Evolutionary conservation across 1,139 yeast species (phyloP).

Genomic region (Geotrichum restrictum): DNA sequence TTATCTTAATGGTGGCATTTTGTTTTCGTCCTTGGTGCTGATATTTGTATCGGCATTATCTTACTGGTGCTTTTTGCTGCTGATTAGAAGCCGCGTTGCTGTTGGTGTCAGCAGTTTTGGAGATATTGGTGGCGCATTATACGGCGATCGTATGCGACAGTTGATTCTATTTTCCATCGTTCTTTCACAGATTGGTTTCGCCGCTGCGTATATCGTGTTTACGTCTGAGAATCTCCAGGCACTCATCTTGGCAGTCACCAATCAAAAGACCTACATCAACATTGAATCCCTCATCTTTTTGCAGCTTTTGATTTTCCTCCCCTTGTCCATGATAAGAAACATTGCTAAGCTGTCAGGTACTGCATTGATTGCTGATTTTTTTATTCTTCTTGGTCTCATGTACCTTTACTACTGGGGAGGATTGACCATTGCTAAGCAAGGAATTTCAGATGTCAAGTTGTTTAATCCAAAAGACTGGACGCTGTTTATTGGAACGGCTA

Average conservation of each 20-base stretch:
- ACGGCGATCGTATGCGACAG: conserved; percentile 65
- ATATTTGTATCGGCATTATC: conserved; percentile 70
- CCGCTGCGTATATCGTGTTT: conserved; percentile 93
- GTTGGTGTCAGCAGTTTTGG: conserved; percentile 76
- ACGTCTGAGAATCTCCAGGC: conserved; percentile 82
- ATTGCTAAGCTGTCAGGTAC: conserved; percentile 84
- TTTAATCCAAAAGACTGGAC: conserved; percentile 76
- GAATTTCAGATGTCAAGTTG: conserved; percentile 55
- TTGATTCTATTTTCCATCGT: conserved; percentile 73
- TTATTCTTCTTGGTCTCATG: conserved; percentile 76
- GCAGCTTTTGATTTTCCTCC: conserved; percentile 70
- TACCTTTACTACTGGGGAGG: conserved; percentile 74
- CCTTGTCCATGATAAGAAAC: conserved; percentile 80
- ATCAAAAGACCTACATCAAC: conserved; percentile 32
- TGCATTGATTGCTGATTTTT: conserved; percentile 82
- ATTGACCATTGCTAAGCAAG: conserved; percentile 50
- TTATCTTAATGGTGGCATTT: conserved; percentile 81
- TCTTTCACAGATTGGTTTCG: conserved; percentile 87
- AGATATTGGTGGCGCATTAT: conserved; percentile 73
- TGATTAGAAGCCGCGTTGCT: conserved; percentile 58
- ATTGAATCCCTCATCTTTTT: conserved; percentile 56
- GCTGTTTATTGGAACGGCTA: conserved; percentile 88
- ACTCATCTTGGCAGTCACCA: conserved; percentile 44
- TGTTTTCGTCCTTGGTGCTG: conserved; percentile 63
- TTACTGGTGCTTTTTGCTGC: conserved; percentile 76